Percentiles rank a stretch among this genome's conserved stretches.
Conservation (phyloP, 2,329 filamentous ascomycete species). For the Penicillium sp. region DNA sequence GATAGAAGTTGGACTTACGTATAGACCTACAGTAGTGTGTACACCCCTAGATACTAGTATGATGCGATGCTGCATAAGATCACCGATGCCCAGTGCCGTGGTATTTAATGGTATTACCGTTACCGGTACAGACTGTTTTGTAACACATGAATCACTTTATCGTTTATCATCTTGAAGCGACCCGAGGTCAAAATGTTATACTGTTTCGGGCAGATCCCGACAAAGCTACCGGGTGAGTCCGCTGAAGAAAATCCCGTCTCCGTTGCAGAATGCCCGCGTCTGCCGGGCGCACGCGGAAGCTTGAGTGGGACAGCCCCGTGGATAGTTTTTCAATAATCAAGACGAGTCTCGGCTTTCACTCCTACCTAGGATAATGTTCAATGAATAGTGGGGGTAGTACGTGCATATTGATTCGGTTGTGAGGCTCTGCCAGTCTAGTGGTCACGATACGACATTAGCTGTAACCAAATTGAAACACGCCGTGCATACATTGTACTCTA, state of each 20-base stretch:
- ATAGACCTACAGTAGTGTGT: not conserved
- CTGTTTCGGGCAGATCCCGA: conserved; percentile 1
- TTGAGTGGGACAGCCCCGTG: not conserved
- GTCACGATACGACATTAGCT: not conserved
- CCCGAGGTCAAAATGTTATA: not conserved
- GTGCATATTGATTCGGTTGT: not conserved
- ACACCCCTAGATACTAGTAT: not conserved
- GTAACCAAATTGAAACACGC: not conserved
- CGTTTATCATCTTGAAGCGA: not conserved
- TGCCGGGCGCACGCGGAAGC: not conserved
- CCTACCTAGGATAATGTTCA: not conserved
- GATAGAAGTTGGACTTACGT: not conserved
- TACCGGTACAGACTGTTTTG: not conserved
- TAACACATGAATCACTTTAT: not conserved
- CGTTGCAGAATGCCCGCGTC: conserved; percentile 2
- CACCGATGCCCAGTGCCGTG: not conserved
- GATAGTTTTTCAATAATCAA: not conserved
- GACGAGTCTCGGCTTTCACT: not conserved
- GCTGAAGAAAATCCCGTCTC: conserved; percentile 8
- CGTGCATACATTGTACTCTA: not conserved
- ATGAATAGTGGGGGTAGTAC: not conserved
- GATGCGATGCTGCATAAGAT: not conserved
- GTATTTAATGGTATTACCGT: not conserved
- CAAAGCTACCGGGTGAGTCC: not conserved
- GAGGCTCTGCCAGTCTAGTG: not conserved